A percentile compares a stretch with the other conserved stretches of the same genome.
These are phyloP conservation scores for Rosa multiflora DNA, from an alignment of 306 rosid species.

Conservation along the genomic window DNA sequence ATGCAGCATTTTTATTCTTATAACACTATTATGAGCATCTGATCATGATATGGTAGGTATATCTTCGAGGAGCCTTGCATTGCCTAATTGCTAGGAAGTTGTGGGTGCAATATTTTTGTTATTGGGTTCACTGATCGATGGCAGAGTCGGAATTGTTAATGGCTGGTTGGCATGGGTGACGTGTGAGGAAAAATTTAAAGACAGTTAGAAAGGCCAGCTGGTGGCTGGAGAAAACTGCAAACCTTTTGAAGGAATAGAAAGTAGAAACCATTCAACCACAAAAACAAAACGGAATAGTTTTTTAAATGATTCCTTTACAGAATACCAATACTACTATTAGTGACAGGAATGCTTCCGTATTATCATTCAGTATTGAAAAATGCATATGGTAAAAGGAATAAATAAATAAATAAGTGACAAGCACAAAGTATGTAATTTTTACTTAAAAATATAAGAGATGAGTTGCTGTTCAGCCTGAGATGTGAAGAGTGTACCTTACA, in stretches of 20 bases:
- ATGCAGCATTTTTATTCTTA: too few relatives aligned
- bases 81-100: background rate
- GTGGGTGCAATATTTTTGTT: background rate
- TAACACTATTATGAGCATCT: background rate
- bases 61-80: background rate
- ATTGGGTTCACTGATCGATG: background rate
- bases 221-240: background rate
- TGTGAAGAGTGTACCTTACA: constrained; percentile 53
- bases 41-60: background rate
- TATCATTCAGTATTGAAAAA: background rate
- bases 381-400: background rate
- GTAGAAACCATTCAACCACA: background rate
- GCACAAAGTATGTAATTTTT: background rate
- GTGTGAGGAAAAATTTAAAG: background rate
- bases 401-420: background rate
- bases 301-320: background rate
- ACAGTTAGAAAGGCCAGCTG: background rate
- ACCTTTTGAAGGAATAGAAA: background rate
- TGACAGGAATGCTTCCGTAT: background rate
- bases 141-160: background rate
- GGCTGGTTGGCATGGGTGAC: background rate
- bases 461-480: constrained; percentile 18
- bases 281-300: background rate
- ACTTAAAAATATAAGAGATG: background rate
- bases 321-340: background rate